Evolutionary conservation across 495 filamentous ascomycete genomes (phyloP).

Genomic region (Cairneyella variabilis): DNA sequence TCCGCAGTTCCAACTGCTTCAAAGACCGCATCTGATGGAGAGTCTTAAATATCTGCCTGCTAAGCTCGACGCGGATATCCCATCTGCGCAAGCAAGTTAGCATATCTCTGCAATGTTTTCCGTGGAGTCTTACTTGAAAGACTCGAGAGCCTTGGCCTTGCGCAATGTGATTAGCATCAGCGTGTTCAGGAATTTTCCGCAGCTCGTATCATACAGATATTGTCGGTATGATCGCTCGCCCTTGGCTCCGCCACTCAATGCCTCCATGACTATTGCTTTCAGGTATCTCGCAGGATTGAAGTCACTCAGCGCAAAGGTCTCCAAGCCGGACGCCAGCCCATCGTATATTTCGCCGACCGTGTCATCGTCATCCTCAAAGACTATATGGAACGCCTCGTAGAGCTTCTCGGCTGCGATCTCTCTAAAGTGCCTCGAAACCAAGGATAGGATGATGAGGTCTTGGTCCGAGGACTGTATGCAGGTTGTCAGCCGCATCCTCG

Average conservation of each 20-base stretch:
- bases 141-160: slow-evolving; percentile 49
- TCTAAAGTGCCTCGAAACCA: slow-evolving; percentile 52
- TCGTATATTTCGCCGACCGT: slow-evolving; percentile 43
- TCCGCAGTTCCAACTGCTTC: slow-evolving; percentile 52
- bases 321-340: slow-evolving; percentile 48
- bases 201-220: slow-evolving; percentile 43
- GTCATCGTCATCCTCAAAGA: slow-evolving; percentile 53
- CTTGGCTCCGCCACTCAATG: slow-evolving; percentile 39
- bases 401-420: slow-evolving; percentile 51
- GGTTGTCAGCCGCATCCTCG: background rate
- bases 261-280: slow-evolving; percentile 45
- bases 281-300: slow-evolving; percentile 57
- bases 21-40: slow-evolving; percentile 49
- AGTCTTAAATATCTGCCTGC: slow-evolving; percentile 50
- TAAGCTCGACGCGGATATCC: slow-evolving; percentile 60
- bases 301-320: slow-evolving; percentile 56
- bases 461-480: slow-evolving; percentile 31
- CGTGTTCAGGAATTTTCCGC: slow-evolving; percentile 60
- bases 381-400: slow-evolving; percentile 54
- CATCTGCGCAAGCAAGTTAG: slow-evolving; percentile 37
- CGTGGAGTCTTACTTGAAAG: slow-evolving; percentile 43
- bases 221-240: slow-evolving; percentile 42
- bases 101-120: background rate
- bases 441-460: slow-evolving; percentile 50
- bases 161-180: slow-evolving; percentile 51